Percentiles rank a stretch among this genome's conserved stretches.
phyloP scores from a whole-genome alignment of 805 yeast species.

The Nadsonia fulvescens region DNA sequence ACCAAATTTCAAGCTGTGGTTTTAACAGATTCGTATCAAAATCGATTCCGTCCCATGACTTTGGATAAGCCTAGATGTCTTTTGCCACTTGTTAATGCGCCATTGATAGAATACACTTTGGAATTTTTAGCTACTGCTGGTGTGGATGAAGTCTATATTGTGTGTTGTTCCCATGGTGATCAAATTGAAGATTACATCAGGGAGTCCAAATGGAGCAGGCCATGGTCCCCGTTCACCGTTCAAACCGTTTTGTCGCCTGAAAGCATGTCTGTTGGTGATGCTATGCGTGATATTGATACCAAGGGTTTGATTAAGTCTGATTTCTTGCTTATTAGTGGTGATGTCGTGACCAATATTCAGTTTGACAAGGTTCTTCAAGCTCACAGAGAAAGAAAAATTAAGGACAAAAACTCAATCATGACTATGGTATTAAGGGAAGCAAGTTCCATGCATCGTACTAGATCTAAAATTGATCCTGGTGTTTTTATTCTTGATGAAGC shows the following conservation, averaged over 20 bases:
- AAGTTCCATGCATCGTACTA: constrained; percentile 64
- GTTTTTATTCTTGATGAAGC: constrained; percentile 63
- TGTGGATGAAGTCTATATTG: constrained; percentile 73
- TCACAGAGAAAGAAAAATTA: constrained; percentile 51
- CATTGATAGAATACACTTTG: constrained; percentile 83
- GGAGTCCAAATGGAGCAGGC: constrained; percentile 21
- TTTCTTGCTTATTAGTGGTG: constrained; percentile 80
- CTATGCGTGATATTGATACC: constrained; percentile 88
- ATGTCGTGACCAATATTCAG: constrained; percentile 84
- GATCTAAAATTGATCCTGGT: constrained; percentile 69
- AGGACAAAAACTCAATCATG: constrained; percentile 78
- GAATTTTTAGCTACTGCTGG: constrained; percentile 86
- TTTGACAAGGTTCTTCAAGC: constrained; percentile 52
- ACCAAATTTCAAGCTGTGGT: constrained; percentile 77
- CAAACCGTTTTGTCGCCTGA: constrained; percentile 70
- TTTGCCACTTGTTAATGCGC: constrained; percentile 81
- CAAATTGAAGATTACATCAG: constrained; percentile 72
- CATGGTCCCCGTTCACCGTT: constrained; percentile 63
- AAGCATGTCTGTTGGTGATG: constrained; percentile 87
- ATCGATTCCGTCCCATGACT: constrained; percentile 85
- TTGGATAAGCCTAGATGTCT: constrained; percentile 76
- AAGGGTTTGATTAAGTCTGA: constrained; percentile 82
- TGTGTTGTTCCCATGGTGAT: constrained; percentile 83
- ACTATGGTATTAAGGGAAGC: constrained; percentile 88
- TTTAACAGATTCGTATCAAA: constrained; percentile 81